phyloP scores from a whole-genome alignment of 768 basidiomycete species.

The Lyophyllum decastes region DNA sequence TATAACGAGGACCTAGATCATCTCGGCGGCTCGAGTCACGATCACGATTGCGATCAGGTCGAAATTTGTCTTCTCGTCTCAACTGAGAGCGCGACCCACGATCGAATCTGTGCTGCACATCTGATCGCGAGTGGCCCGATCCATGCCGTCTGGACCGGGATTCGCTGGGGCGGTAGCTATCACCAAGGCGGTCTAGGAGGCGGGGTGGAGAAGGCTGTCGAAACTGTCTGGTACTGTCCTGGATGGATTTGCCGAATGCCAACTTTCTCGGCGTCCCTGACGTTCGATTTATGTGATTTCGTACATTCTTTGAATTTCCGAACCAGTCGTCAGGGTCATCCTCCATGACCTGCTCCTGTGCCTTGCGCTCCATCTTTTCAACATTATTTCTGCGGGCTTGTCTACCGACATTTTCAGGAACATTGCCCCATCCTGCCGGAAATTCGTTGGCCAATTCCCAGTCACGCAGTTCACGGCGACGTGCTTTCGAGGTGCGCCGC shows the following conservation, averaged over 20 bases:
- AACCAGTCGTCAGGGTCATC: constrained; percentile 75
- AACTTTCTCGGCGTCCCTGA: constrained; percentile 29
- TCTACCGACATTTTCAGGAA: constrained; percentile 65
- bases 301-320: constrained; percentile 26
- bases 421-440: constrained; percentile 46
- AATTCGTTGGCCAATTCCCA: constrained; percentile 41
- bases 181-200: constrained; percentile 32
- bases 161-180: constrained; percentile 11
- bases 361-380: constrained; percentile 54
- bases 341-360: constrained; percentile 39
- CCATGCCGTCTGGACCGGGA: constrained; percentile 7
- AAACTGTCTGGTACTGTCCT: constrained; percentile 25
- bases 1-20: constrained; percentile 48
- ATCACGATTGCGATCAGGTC: constrained; percentile 19
- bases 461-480: constrained; percentile 39
- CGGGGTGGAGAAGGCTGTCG: constrained; percentile 21
- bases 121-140: constrained; percentile 1
- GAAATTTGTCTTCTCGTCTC: constrained; percentile 18
- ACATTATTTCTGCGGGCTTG: constrained; percentile 63
- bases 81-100: not conserved
- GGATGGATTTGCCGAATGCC: constrained; percentile 36
- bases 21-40: constrained; percentile 13
- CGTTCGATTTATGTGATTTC: constrained; percentile 10
- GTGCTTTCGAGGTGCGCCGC: constrained; percentile 23
- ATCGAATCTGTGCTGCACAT: constrained; percentile 1